Percentiles rank a stretch among this genome's conserved stretches.
Conservation (phyloP, 192 early-diverging fungal species). For the Podila horticola region DNA sequence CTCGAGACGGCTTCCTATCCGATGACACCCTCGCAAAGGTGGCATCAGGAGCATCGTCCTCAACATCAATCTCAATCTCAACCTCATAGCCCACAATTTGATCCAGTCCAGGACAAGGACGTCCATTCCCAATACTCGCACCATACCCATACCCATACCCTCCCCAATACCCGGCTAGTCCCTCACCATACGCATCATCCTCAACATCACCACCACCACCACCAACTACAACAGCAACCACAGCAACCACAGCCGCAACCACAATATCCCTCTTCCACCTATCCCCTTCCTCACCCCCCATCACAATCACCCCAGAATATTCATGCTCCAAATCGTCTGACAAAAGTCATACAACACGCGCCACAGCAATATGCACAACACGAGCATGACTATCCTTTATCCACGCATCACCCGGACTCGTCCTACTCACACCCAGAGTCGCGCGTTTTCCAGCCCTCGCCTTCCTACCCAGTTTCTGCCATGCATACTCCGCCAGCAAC, state of each 20-base stretch:
- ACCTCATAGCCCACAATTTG: background rate
- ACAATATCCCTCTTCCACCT: background rate
- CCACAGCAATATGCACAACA: background rate
- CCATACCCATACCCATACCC: too few species aligned
- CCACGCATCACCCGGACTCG: background rate
- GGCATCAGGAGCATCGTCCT: slow-evolving; percentile 3
- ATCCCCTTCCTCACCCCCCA: background rate
- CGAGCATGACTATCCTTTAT: background rate
- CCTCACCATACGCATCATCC: too few species aligned
- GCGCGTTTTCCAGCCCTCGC: background rate
- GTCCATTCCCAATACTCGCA: too few species aligned
- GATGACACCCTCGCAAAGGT: slow-evolving; percentile 5
- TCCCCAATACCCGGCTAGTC: too few species aligned
- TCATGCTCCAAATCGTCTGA: background rate
- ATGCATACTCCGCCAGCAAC: background rate
- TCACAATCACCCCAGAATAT: background rate
- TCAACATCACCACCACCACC: background rate
- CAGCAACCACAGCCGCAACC: background rate
- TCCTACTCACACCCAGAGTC: background rate
- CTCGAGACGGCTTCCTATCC: background rate
- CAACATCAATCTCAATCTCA: background rate
- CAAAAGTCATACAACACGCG: background rate
- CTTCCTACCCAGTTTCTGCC: background rate
- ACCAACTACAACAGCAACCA: background rate
- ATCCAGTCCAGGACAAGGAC: too few species aligned